These are phyloP conservation scores for Leccinum ochraceum DNA, from an alignment of 768 basidiomycete species.

Conservation along the genomic window DNA sequence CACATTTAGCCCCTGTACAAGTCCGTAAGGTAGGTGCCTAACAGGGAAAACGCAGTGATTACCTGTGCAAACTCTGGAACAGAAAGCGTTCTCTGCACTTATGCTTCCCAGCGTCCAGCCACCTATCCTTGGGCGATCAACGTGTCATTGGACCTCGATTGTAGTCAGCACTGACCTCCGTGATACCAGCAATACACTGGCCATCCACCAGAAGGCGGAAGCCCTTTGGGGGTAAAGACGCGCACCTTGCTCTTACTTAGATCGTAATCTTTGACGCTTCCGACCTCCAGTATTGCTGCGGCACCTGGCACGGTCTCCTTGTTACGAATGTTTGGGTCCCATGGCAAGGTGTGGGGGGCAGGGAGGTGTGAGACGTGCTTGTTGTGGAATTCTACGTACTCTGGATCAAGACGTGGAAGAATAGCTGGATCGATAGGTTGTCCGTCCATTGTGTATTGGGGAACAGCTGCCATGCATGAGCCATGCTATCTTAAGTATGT, in stretches of 20 bases:
- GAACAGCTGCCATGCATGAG: neutral
- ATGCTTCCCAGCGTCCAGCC: conserved; percentile 80
- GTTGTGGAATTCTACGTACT: conserved; percentile 67
- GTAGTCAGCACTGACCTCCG: conserved; percentile 48
- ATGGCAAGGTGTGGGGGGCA: conserved; percentile 58
- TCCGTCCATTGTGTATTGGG: conserved; percentile 17
- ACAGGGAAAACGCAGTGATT: neutral
- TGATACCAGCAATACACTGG: conserved; percentile 75
- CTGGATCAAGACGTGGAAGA: conserved; percentile 57
- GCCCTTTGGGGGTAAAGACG: conserved; percentile 57
- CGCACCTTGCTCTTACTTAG: conserved; percentile 56
- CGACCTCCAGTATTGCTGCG: conserved; percentile 57
- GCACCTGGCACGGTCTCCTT: conserved; percentile 55
- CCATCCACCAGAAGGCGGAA: conserved; percentile 59
- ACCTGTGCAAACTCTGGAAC: conserved; percentile 35
- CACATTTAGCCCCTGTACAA: conserved; percentile 32
- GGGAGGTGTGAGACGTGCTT: conserved; percentile 44
- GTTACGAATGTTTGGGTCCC: conserved; percentile 59
- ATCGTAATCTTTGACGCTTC: conserved; percentile 51
- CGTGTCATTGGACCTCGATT: neutral
- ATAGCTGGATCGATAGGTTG: conserved; percentile 67
- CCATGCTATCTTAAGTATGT: conserved; percentile 15
- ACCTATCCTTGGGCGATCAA: conserved; percentile 39
- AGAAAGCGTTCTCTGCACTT: conserved; percentile 58
- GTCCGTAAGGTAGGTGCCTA: neutral